Base-by-base conservation (phyloP, 2,329 filamentous ascomycete species). In the Fusarium pseudoanthophilum region DNA sequence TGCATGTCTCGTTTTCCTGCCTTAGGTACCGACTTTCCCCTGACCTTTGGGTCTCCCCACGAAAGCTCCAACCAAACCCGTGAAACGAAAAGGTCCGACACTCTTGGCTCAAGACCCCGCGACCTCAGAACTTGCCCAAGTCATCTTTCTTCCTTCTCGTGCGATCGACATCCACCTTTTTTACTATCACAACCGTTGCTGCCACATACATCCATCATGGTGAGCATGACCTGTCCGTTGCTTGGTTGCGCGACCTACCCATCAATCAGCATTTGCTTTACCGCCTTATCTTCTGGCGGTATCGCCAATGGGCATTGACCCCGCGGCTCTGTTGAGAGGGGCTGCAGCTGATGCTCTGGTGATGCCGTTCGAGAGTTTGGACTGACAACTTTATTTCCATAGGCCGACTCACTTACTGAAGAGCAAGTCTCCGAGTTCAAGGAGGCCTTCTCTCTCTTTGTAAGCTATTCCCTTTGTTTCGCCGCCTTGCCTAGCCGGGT, bases 391-490 rank as follows among this genome's bases (percentile, higher is more conserved):
- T 66, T 58, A 72, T 62, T 58, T 53, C 43, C 61, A 63, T 84
- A 98, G 95, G 95, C 95, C 84, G 96, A 99, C 85, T 95, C 95
- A 85, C 92, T 99, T 82, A 98, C 96, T 80, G 96, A 99, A 90
- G 96, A 99, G 88, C 96, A 99, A 91, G 96, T 99, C 84, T 98
- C 96, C 84, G 96, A 99, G 89, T 99, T 98, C 90, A 99, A 98
- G 93, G 96, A 99, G 89, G 96, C 96, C 63, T 99, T 99, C 88
- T 99, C 96, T 84, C 94, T 99, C 78, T 99, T 99, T 86, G 96
- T 99, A 92, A 92, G 96, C 86, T 18, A 52, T 48, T 26, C 59
- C 39, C 16, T 45, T 43, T 53, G 56, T 58, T 32, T 56, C 45
- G 39, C n/a, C 45, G 21, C 21, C 32, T 40, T 46, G 24, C 52